Evolutionary conservation across 2,329 filamentous ascomycete genomes (phyloP).

Genomic region (Emergomyces pasteurianus): DNA sequence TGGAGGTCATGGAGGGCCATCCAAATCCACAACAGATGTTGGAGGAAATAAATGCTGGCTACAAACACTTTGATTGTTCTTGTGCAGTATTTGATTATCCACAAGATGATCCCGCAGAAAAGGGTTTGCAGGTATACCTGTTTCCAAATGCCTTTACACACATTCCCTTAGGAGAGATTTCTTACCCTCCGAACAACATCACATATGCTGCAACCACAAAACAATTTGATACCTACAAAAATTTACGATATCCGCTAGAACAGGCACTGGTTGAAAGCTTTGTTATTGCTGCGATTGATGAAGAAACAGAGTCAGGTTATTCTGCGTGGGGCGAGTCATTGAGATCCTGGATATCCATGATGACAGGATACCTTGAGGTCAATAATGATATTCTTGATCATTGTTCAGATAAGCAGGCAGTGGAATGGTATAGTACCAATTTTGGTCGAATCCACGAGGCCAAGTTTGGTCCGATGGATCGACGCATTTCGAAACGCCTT

Average conservation of each 20-base stretch:
- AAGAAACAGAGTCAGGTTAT: slow-evolving; percentile 9
- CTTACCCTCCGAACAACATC: neutral
- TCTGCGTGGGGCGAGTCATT: slow-evolving; percentile 15
- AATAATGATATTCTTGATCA: slow-evolving; percentile 18
- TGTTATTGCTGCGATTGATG: slow-evolving; percentile 17
- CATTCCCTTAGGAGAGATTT: neutral
- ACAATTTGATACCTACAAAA: slow-evolving; percentile 9
- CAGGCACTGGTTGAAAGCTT: slow-evolving; percentile 14
- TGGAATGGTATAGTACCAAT: slow-evolving; percentile 19
- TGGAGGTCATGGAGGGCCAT: slow-evolving; percentile 4
- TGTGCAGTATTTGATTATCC: slow-evolving; percentile 16
- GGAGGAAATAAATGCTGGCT: slow-evolving; percentile 15
- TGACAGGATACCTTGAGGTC: slow-evolving; percentile 18
- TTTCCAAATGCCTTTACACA: slow-evolving; percentile 13
- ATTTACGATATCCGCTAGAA: slow-evolving; percentile 13
- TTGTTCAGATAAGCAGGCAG: slow-evolving; percentile 16
- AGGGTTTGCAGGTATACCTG: slow-evolving; percentile 7
- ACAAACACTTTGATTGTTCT: slow-evolving; percentile 14
- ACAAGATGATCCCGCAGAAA: slow-evolving; percentile 6
- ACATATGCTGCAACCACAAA: slow-evolving; percentile 3
- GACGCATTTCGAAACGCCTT: slow-evolving; percentile 16
- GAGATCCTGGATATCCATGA: slow-evolving; percentile 16
- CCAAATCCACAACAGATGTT: slow-evolving; percentile 8
- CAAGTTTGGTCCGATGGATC: slow-evolving; percentile 13
- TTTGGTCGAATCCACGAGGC: slow-evolving; percentile 18